Base-by-base conservation (phyloP, 306 rosid species). In the Lablab purpureus region DNA sequence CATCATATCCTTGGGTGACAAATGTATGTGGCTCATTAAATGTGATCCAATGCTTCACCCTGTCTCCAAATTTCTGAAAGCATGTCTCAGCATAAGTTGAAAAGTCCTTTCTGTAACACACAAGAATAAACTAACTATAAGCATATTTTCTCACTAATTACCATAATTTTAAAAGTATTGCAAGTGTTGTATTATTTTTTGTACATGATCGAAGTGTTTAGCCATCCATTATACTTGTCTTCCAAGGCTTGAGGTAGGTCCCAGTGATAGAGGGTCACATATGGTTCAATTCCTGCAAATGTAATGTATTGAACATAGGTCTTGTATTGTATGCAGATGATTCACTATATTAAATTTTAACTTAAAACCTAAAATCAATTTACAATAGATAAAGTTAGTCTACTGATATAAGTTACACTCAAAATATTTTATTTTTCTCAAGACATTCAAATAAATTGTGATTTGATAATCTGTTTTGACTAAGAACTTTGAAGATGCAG, bases 11-110 rank as follows among this genome's bases (percentile, higher is more conserved):
- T 84, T 91, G 99, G 2, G 87, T 52, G 23, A 96, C 30, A 73
- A 96, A 89, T 23, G 97, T 90, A 51, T 95, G 96, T 0, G 99
- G 96, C 87, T 96, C 99, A 34, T 96, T 91, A 86, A 96, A 96
- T 22, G 99, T 96, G 58, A 93, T 90, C 99, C 99, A 96, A 30
- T 89, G 81, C 87, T 96, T 96, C 77, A 96, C 99, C 73, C 99
- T 88, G 83, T 96, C 98, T 66, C 99, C 99, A 4, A 96, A 96
- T 71, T 87, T 86, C 86, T 88, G 78, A 77, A 96, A 93, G 85
- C 99, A 91, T 25, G 88, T 87, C 84, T 96, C 98, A 3, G 98
- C 96, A 79, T 76, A 93, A 27, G 65, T 67, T 75, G 91, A 81
- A 78, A 87, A 93, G 88, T 96, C 99, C 49, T 91, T 82, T 84